A percentile compares a stretch with the other conserved stretches of the same genome.
phyloP scores from a whole-genome alignment of 2,329 filamentous ascomycete genomes.

The Ramichloridium luteum region DNA sequence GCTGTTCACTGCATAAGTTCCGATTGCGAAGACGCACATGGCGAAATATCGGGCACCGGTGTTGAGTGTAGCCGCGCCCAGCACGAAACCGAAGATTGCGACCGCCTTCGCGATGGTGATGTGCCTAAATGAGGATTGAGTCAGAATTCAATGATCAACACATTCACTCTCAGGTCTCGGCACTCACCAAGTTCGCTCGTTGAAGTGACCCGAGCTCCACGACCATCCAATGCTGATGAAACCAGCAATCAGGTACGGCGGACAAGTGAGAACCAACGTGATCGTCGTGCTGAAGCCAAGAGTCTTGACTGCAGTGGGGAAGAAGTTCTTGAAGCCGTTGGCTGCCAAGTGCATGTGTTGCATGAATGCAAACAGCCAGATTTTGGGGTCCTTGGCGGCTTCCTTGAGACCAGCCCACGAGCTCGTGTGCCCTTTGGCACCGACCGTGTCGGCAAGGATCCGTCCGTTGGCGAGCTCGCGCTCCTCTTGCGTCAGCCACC shows the following conservation, averaged over 20 bases:
- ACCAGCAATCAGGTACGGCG: constrained; percentile 24
- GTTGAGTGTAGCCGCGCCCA: constrained; percentile 27
- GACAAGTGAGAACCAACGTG: constrained; percentile 39
- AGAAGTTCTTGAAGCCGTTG: constrained; percentile 40
- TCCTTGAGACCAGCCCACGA: constrained; percentile 39
- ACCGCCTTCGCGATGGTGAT: constrained; percentile 26
- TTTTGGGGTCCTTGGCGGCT: constrained; percentile 38
- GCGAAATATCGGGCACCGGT: constrained; percentile 23
- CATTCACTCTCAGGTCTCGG: background rate
- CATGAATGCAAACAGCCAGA: constrained; percentile 44
- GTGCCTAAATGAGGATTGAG: constrained; percentile 16
- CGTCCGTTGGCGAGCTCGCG: constrained; percentile 32
- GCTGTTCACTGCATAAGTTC: constrained; percentile 36
- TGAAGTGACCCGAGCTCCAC: constrained; percentile 27
- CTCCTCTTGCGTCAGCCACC: constrained; percentile 37
- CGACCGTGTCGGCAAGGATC: constrained; percentile 41
- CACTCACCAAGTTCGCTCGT: constrained; percentile 27
- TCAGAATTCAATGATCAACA: background rate
- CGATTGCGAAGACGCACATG: constrained; percentile 21
- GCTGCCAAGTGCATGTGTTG: constrained; percentile 45
- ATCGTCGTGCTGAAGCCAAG: constrained; percentile 39
- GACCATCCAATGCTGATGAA: constrained; percentile 21
- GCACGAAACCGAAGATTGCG: constrained; percentile 27
- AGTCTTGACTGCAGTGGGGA: constrained; percentile 35
- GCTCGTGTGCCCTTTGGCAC: constrained; percentile 32